These are phyloP conservation scores for Adansonia digitata DNA, from an alignment of 345 rosid genomes.

Conservation along the genomic window DNA sequence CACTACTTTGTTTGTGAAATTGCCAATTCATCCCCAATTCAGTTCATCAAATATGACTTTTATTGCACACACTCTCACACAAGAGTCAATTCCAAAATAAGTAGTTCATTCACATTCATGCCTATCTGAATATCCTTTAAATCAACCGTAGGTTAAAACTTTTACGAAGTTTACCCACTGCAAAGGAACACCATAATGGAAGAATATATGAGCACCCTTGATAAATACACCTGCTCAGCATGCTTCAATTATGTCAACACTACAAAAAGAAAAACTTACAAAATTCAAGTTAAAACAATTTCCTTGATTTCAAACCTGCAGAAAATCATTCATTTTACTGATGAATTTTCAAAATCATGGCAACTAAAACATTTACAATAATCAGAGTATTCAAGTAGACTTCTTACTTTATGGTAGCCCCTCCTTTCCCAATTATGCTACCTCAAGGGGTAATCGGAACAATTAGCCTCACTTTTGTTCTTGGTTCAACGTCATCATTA, in stretches of 20 bases:
- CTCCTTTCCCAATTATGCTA: conserved; percentile 97
- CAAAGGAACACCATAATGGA: neutral
- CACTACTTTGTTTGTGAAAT: neutral
- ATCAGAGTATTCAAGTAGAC: conserved; percentile 14
- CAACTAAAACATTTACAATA: neutral
- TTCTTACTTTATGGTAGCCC: conserved; percentile 84
- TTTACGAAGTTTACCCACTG: neutral
- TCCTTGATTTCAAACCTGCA: neutral
- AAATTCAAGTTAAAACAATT: neutral
- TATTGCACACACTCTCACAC: neutral
- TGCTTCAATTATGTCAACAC: too few relatives aligned
- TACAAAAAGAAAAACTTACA: too few relatives aligned
- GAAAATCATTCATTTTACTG: neutral
- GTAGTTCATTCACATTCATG: neutral
- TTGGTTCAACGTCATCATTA: conserved; percentile 68
- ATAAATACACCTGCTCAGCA: too few relatives aligned
- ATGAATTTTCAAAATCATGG: neutral
- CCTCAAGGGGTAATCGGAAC: conserved; percentile 97
- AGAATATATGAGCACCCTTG: too few relatives aligned
- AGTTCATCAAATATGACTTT: neutral
- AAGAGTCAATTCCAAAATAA: neutral
- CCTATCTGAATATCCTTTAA: neutral
- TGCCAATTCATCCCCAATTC: neutral
- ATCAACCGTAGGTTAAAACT: neutral
- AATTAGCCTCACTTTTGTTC: conserved; percentile 73